Evolutionary conservation across 2,329 filamentous ascomycete species (phyloP).

Genomic region (Zalaria obscura): DNA sequence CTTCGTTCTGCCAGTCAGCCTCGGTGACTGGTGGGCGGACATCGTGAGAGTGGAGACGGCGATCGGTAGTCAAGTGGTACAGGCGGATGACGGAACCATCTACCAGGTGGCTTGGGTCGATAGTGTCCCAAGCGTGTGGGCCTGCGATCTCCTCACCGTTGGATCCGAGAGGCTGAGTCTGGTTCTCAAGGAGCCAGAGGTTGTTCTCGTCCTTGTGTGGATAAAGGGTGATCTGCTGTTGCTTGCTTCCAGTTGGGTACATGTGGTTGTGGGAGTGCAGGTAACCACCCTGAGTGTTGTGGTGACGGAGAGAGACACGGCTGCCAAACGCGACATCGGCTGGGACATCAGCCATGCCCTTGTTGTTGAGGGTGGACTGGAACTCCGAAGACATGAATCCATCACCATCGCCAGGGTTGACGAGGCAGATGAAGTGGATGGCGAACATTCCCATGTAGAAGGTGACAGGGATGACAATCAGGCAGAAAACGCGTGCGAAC

Average conservation of each 20-base stretch:
- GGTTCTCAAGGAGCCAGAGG: slow-evolving; percentile 84
- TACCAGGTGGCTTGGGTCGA: slow-evolving; percentile 55
- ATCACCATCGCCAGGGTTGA: slow-evolving; percentile 92
- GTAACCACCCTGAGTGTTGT: slow-evolving; percentile 96
- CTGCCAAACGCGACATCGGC: slow-evolving; percentile 86
- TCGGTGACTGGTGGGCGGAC: slow-evolving; percentile 76
- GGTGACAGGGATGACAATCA: slow-evolving; percentile 73
- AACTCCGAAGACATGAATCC: slow-evolving; percentile 99
- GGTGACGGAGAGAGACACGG: slow-evolving; percentile 72
- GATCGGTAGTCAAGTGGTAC: slow-evolving; percentile 70
- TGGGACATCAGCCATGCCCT: slow-evolving; percentile 88
- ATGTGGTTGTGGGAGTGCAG: slow-evolving; percentile 93
- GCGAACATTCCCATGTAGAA: slow-evolving; percentile 98
- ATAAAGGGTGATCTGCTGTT: slow-evolving; percentile 96
- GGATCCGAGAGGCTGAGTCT: slow-evolving; percentile 67
- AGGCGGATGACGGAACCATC: slow-evolving; percentile 71
- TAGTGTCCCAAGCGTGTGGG: slow-evolving; percentile 67
- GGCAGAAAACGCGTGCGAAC: slow-evolving; percentile 75
- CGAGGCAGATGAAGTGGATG: slow-evolving; percentile 86
- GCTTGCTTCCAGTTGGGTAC: slow-evolving; percentile 95
- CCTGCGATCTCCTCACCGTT: slow-evolving; percentile 62
- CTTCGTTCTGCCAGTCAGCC: slow-evolving; percentile 43
- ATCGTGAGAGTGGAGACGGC: slow-evolving; percentile 91
- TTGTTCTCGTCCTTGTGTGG: slow-evolving; percentile 99
- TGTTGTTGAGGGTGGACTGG: slow-evolving; percentile 91